Base-by-base conservation (phyloP, 2,329 filamentous ascomycete species). In the Xylariaceae sp. region DNA sequence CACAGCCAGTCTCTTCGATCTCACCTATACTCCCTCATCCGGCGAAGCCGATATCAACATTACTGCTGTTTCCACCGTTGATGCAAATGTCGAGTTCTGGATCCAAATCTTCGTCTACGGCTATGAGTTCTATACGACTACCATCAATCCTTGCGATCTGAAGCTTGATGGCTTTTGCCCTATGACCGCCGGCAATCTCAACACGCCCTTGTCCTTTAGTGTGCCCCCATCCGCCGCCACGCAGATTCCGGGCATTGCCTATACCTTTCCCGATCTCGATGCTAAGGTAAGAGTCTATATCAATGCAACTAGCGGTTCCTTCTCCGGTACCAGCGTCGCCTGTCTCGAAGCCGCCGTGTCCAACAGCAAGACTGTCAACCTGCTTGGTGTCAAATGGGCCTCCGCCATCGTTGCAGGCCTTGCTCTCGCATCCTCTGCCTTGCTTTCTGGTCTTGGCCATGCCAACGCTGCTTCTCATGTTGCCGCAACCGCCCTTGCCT, bases 381-480 rank as follows among this genome's bases (percentile, higher is more conserved):
- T 95, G 58, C 74, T 88, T 50, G 89, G 84, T 49, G 90, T 96
- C 33, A 89, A 90, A 59, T 96, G 91, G 91, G 77, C 82, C 29
- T 90, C 91, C 21, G 92, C 92, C 47, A 76, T 94, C 55, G 90
- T 96, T 58, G 88, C 89, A 53, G 89, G 88, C 49, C 71, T 95
- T 37, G 89, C 87, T 55, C 75, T 96, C 37, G 75, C 89, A 39
- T 85, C 89, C 7, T 95, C 92, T 35, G 92, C 89, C 50, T 79
- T 96, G 53, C 87, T 92, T 22, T 95, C 90, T 22, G 90, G 90
- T 23, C 74, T 96, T 4, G 92, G 92, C 10, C 90, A 96, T 67
- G 88, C 88, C 40, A 96, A 96, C 65, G 92, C 92, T 5, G 91
- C 92, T 37, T 90, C 92, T 40, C 92, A 97, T 67, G 88, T 97